phyloP scores from a whole-genome alignment of 78 protist species.

The Isochrysis galbana region DNA sequence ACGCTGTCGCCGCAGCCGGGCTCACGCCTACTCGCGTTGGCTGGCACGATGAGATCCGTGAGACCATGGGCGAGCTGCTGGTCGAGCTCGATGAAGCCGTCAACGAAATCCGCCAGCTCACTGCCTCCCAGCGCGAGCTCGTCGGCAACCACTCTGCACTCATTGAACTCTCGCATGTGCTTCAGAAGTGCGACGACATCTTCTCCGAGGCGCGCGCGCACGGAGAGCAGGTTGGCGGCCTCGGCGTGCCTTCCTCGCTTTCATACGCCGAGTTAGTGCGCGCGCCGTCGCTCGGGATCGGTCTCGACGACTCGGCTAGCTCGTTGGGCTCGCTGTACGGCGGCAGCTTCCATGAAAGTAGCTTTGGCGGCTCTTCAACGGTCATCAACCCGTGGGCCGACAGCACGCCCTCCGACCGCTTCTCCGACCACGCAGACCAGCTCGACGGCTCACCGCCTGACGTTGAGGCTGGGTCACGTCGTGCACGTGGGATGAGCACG shows the following conservation, averaged over 20 bases:
- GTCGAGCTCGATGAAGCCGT: not conserved
- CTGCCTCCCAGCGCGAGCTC: slow-evolving; percentile 67
- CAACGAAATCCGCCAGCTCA: slow-evolving; percentile 65
- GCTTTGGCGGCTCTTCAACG: no score
- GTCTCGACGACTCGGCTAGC: no score
- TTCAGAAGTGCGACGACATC: slow-evolving; percentile 61
- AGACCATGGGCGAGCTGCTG: not conserved
- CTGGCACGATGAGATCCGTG: not conserved
- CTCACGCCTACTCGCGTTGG: not conserved
- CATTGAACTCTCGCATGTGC: slow-evolving; percentile 66
- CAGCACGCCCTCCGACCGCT: no score
- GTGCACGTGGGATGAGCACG: no score
- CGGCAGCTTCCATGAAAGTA: no score
- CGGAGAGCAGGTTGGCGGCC: not conserved
- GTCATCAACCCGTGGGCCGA: no score
- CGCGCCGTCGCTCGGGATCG: not conserved
- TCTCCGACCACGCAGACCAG: no score
- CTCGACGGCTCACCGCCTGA: no score
- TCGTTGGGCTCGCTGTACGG: no score
- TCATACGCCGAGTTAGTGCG: not conserved
- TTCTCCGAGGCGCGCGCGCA: slow-evolving; percentile 50
- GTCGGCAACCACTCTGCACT: slow-evolving; percentile 58
- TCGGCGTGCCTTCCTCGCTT: not conserved
- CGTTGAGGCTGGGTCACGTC: no score
- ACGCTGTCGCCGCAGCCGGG: not conserved